Evolutionary conservation across 78 protist species (phyloP).

Genomic region (Creolimax fragrantissima): DNA sequence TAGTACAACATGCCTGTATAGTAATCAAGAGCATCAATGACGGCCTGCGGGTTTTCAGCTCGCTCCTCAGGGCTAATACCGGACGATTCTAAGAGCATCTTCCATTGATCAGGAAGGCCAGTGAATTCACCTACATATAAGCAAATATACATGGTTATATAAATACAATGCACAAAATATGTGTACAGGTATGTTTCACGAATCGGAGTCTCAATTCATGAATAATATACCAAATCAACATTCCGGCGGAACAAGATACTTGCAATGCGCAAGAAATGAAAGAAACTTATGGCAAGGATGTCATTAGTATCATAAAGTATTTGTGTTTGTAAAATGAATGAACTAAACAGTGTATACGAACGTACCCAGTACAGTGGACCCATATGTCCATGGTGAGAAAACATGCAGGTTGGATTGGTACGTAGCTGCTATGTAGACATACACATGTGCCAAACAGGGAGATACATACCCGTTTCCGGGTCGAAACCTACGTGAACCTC

Average conservation of each 20-base stretch:
- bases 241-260: too few relatives aligned
- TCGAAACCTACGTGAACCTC: slow-evolving; percentile 33
- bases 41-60: slow-evolving; percentile 29
- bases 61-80: slow-evolving; percentile 33
- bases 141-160: not conserved
- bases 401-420: too few relatives aligned
- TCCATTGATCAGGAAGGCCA: slow-evolving; percentile 48
- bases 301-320: too few relatives aligned
- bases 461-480: not conserved
- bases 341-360: too few relatives aligned
- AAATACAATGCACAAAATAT: not conserved
- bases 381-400: too few relatives aligned
- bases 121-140: not conserved
- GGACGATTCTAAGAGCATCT: not conserved
- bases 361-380: too few relatives aligned
- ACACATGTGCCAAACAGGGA: not conserved
- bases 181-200: not conserved
- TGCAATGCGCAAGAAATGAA: too few relatives aligned
- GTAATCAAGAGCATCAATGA: slow-evolving; percentile 13
- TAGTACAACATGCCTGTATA: slow-evolving; percentile 7
- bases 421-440: not conserved
- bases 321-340: too few relatives aligned
- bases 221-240: too few relatives aligned
- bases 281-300: too few relatives aligned
- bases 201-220: too few relatives aligned